Percentiles rank a stretch among this genome's conserved stretches.
phyloP scores from a whole-genome alignment of 2,329 filamentous ascomycete species.

The Rhytidhysteron rufulum region DNA sequence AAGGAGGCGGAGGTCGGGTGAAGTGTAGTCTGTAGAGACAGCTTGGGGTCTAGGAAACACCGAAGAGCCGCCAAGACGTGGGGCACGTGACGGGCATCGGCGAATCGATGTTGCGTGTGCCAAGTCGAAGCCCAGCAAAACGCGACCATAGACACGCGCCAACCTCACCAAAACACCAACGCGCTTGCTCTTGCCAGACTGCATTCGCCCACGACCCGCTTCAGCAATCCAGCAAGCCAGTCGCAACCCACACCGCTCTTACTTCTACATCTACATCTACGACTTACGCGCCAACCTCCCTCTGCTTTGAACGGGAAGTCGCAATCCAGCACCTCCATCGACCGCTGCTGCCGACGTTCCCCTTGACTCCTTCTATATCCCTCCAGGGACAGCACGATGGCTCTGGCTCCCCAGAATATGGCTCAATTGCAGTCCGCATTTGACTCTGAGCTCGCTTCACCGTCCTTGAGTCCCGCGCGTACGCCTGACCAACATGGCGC shows the following conservation, averaged over 20 bases:
- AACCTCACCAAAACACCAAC: neutral
- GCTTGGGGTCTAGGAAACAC: neutral
- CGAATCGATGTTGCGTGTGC: no score
- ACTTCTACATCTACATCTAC: no score
- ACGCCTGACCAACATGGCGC: slow-evolving; percentile 13
- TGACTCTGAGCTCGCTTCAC: slow-evolving; percentile 29
- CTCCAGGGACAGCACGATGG: neutral
- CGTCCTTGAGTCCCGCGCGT: slow-evolving; percentile 10
- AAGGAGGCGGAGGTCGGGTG: slow-evolving; percentile 3
- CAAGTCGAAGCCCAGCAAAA: no score
- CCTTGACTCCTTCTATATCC: neutral
- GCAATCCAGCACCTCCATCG: no score
- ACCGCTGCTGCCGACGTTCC: no score
- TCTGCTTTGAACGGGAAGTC: no score
- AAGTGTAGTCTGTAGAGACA: neutral
- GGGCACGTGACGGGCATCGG: no score
- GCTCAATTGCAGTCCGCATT: neutral
- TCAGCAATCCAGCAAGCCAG: no score
- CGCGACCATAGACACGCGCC: neutral
- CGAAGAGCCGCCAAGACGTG: neutral
- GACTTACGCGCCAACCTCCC: neutral
- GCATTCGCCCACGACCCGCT: no score
- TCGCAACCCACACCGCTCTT: no score
- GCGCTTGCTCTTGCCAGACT: neutral
- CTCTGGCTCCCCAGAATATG: slow-evolving; percentile 26